Conservation (phyloP, 495 filamentous ascomycete genomes). For the Trichocladium uniseriatum region DNA sequence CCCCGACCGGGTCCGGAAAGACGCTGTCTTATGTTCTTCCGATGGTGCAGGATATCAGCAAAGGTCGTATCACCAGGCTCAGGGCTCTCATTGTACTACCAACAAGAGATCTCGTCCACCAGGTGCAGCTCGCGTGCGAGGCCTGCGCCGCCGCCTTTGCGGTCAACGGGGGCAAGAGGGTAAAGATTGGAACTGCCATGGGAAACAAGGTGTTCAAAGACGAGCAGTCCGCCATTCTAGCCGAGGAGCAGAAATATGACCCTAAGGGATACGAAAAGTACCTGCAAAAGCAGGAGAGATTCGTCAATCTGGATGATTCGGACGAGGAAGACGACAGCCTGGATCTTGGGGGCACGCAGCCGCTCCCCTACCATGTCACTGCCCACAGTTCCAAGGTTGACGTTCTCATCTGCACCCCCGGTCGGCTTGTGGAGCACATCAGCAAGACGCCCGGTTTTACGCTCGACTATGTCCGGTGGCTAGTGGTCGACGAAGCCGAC, state of each 20-base stretch:
- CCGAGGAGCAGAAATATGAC: constrained; percentile 43
- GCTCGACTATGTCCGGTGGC: constrained; percentile 66
- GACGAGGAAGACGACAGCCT: constrained; percentile 12
- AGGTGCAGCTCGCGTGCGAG: constrained; percentile 65
- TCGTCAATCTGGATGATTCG: constrained; percentile 17
- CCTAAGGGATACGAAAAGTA: constrained; percentile 25
- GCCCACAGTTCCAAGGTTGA: constrained; percentile 62
- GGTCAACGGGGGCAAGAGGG: constrained; percentile 43
- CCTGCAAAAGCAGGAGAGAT: constrained; percentile 9
- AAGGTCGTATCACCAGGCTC: constrained; percentile 49
- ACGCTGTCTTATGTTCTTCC: constrained; percentile 87
- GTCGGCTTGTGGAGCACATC: constrained; percentile 85
- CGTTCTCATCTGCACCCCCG: constrained; percentile 86
- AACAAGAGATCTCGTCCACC: constrained; percentile 79
- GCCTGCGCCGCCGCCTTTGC: constrained; percentile 47
- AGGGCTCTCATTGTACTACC: constrained; percentile 77
- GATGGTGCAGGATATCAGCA: constrained; percentile 62
- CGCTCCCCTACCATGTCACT: constrained; percentile 52
- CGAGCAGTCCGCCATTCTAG: constrained; percentile 62
- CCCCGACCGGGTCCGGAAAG: constrained; percentile 88
- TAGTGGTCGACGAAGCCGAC: constrained; percentile 91
- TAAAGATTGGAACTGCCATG: constrained; percentile 72
- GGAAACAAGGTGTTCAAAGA: constrained; percentile 66
- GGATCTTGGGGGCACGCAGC: constrained; percentile 14
- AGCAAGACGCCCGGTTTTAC: constrained; percentile 72